These are phyloP conservation scores for Yamadazyma sp. DNA, from an alignment of 1,139 yeast species.

Conservation along the genomic window DNA sequence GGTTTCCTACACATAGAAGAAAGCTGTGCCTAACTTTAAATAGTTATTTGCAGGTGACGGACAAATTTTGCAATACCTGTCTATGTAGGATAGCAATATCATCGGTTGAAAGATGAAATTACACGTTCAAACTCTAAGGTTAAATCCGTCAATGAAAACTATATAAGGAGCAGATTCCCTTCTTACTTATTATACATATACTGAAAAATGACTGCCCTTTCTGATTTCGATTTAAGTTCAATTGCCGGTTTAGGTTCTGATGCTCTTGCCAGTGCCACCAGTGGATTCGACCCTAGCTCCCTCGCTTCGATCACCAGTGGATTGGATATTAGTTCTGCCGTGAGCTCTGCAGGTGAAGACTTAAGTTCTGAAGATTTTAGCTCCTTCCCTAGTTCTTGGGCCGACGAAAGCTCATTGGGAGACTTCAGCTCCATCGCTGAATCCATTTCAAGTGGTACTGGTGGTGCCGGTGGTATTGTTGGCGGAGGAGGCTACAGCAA, in stretches of 20 bases:
- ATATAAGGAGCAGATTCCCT: neutral
- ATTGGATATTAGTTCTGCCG: neutral
- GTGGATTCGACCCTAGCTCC: neutral
- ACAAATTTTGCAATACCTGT: neutral
- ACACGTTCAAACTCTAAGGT: neutral
- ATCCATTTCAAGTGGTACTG: neutral
- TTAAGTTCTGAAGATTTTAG: neutral
- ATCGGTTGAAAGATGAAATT: neutral
- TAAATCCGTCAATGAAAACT: neutral
- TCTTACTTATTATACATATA: neutral
- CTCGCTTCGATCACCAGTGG: neutral
- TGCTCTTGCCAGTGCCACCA: neutral
- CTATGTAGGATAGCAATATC: conserved; percentile 1
- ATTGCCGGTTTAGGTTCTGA: neutral
- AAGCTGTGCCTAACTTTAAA: conserved; percentile 1
- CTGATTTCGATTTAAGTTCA: neutral
- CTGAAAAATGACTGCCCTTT: neutral
- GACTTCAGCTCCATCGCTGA: neutral
- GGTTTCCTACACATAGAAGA: neutral
- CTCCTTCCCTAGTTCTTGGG: neutral
- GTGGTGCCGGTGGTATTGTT: neutral
- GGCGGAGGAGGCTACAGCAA: neutral
- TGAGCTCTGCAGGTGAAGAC: neutral
- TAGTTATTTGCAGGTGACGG: neutral
- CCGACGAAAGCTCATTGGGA: neutral